Conservation (phyloP, 2,329 filamentous ascomycete species). For the Amylocarpus encephaloides region DNA sequence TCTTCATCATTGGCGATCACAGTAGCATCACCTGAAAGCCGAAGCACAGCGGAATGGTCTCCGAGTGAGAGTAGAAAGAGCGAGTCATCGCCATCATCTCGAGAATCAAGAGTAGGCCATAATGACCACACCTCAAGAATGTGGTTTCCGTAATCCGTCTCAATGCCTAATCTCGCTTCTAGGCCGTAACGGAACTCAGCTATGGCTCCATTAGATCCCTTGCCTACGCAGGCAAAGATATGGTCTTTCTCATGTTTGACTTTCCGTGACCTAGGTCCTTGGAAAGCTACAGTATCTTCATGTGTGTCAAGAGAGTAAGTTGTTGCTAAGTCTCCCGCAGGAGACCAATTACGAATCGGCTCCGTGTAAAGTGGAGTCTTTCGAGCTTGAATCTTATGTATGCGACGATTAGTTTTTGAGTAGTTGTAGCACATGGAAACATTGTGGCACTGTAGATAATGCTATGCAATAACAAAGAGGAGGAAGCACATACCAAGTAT, state of each 20-base stretch:
- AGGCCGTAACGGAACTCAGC: constrained; percentile 65
- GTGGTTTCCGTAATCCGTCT: constrained; percentile 44
- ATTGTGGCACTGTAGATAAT: too few species aligned
- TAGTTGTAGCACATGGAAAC: not conserved
- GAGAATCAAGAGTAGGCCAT: constrained; percentile 10
- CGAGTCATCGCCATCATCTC: constrained; percentile 13
- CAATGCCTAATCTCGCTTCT: constrained; percentile 58
- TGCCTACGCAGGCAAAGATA: constrained; percentile 62
- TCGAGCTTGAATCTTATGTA: constrained; percentile 46
- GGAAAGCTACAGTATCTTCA: constrained; percentile 3
- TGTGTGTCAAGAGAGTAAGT: constrained; percentile 32
- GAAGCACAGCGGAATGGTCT: constrained; percentile 32
- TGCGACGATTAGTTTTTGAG: constrained; percentile 2
- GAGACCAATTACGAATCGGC: constrained; percentile 57
- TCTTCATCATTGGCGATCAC: constrained; percentile 39
- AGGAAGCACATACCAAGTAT: constrained; percentile 39
- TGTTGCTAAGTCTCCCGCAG: constrained; percentile 36
- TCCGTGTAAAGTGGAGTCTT: constrained; percentile 48
- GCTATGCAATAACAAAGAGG: not conserved
- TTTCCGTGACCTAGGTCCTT: constrained; percentile 6
- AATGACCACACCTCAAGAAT: constrained; percentile 51
- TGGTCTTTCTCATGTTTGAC: constrained; percentile 40
- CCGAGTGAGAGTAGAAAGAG: constrained; percentile 27
- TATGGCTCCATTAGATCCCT: constrained; percentile 55
- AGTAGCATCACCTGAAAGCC: constrained; percentile 43